Conservation (phyloP, 2,329 filamentous ascomycete species). For the Colletotrichum trifolii region DNA sequence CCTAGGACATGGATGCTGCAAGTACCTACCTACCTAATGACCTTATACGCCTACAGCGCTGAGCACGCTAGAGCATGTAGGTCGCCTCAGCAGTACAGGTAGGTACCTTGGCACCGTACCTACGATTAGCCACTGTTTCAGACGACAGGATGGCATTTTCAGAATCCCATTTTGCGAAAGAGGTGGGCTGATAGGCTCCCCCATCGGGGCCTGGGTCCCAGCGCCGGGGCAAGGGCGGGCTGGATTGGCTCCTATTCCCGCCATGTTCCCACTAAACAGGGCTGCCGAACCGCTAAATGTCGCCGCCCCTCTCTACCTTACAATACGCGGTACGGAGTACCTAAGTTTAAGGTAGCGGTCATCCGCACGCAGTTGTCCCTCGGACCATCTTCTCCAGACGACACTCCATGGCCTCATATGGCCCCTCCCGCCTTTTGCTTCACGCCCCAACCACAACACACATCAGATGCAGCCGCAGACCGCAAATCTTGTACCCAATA, state of each 20-base stretch:
- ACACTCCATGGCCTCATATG: background rate
- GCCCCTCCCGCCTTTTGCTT: background rate
- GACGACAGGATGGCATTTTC: constrained; percentile 19
- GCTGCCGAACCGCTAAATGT: constrained; percentile 29
- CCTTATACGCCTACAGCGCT: too few species aligned
- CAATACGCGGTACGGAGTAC: too few species aligned
- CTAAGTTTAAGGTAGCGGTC: constrained; percentile 13
- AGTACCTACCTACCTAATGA: too few species aligned
- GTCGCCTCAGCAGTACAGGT: too few species aligned
- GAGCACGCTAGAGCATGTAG: too few species aligned
- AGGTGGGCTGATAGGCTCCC: background rate
- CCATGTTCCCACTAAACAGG: constrained; percentile 28
- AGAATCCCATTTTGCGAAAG: constrained; percentile 22
- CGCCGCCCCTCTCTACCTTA: constrained; percentile 9
- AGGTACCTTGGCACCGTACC: too few species aligned
- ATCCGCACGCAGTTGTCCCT: background rate
- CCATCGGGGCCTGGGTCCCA: background rate
- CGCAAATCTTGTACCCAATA: too few species aligned
- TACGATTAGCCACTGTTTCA: too few species aligned
- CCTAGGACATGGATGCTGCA: too few species aligned
- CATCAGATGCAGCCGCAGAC: too few species aligned
- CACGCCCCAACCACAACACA: background rate
- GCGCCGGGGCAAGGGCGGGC: background rate
- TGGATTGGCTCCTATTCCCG: constrained; percentile 17
- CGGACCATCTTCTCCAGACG: constrained; percentile 15